Evolutionary conservation across 352 stramenopile genomes (phyloP), one percentile per base, ranked within the genome.

Genomic region (Pythium sukuiense): DNA sequence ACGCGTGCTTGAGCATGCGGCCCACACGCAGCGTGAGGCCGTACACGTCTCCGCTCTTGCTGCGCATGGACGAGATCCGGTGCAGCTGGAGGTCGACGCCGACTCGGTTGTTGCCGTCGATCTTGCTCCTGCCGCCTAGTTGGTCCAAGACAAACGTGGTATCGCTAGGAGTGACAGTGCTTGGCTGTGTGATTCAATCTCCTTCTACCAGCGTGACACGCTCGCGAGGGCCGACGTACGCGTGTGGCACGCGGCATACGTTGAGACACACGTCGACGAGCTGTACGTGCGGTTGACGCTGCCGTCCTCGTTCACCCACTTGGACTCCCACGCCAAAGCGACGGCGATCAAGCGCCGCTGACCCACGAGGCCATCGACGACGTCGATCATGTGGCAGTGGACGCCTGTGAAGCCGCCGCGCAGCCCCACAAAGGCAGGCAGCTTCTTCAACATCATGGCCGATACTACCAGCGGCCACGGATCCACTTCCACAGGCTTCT

Each of bases 61-160:
- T 81, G 24, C 72, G 66, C 71, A 96, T 92, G 39, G 81, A 81
- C 14, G 79, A 93, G 61, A 97, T 83, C 45, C 91, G 80, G 64
- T 96, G 87, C 24, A 97, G 69, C 63, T 93, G 73, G 6, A 76
- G 55, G 63, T 92, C 76, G 52, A 96, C 70, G 13, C 80, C 84
- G 2, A 76, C 83, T 39, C 87, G 81, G 68, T 97, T 97, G 71
- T 97, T 89, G 30, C 55, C 52, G 55, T 84, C 84, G 59, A 96
- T 94, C 11, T 71, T 67, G 55, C 58, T 59, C 58, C 77, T 66
- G 29, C 76, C 75, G 26, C 83, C 74, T 1, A 93, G 37, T 1
- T 69, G 67, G 8, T 50, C 30, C 0, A 90, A 50, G 7, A 95
- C 76, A 13, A 80, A 69, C n/a, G 83, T 63, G 16, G 95, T 71